Conservation (phyloP, 1,139 yeast species). For the Scheffersomyces titani region DNA sequence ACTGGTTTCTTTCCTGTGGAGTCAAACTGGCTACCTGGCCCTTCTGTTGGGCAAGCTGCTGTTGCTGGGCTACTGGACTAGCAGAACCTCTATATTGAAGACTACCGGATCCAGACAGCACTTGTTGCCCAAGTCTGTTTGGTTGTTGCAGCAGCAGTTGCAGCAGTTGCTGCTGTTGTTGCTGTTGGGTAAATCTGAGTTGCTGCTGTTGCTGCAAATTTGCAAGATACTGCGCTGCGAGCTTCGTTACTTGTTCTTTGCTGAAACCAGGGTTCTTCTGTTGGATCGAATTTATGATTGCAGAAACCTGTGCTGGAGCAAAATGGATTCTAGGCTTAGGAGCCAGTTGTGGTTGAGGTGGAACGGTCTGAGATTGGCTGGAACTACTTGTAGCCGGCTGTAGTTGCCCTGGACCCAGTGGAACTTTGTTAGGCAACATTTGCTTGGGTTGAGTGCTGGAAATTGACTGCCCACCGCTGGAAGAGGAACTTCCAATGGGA, state of each 20-base stretch:
- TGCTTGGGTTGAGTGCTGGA: background rate
- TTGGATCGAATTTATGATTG: conserved; percentile 68
- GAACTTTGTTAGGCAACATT: background rate
- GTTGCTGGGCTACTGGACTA: conserved; percentile 1
- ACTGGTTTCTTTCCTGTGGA: conserved; percentile 39
- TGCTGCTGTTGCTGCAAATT: conserved; percentile 56
- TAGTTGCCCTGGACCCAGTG: background rate
- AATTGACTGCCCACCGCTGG: background rate
- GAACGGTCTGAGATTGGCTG: conserved; percentile 4
- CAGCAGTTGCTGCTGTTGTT: conserved; percentile 5
- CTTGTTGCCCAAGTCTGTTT: background rate
- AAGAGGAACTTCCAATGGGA: background rate
- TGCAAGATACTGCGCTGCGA: conserved; percentile 72
- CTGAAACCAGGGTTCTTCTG: conserved; percentile 67
- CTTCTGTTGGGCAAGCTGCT: conserved; percentile 15
- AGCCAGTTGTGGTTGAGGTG: conserved; percentile 5
- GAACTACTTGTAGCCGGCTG: background rate
- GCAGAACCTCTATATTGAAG: background rate
- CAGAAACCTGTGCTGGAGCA: conserved; percentile 68
- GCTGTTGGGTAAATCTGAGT: conserved; percentile 31
- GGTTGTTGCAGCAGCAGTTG: conserved; percentile 6
- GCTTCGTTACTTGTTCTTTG: conserved; percentile 69
- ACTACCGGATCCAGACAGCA: conserved; percentile 1
- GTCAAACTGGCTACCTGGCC: conserved; percentile 34
- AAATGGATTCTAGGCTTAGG: conserved; percentile 44